A percentile compares a stretch with the other conserved stretches of the same genome.
Conservation (phyloP, 1,284 basidiomycete species). For the Austroboletus novae-zelandiae region DNA sequence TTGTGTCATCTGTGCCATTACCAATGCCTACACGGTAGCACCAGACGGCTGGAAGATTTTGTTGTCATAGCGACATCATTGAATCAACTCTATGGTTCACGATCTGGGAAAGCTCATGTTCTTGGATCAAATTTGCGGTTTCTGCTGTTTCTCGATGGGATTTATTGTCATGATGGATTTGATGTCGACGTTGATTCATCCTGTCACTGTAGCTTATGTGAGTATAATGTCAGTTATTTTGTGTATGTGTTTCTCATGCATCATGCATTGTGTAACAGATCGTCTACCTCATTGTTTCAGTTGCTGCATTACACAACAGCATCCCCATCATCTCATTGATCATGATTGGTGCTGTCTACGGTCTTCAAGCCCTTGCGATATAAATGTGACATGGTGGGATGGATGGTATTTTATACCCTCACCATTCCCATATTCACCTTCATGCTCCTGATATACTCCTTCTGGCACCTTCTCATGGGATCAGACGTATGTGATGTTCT, state of each 20-base stretch:
- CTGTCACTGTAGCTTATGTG: slow-evolving; percentile 93
- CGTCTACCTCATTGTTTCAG: slow-evolving; percentile 81
- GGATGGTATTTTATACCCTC: slow-evolving; percentile 94
- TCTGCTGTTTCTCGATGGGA: slow-evolving; percentile 99
- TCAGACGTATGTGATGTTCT: slow-evolving; percentile 60
- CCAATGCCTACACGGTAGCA: slow-evolving; percentile 84
- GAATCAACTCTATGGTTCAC: slow-evolving; percentile 99
- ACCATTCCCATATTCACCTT: slow-evolving; percentile 93
- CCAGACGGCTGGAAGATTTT: slow-evolving; percentile 93
- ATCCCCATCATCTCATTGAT: no score
- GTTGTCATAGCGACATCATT: slow-evolving; percentile 95
- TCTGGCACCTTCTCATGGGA: slow-evolving; percentile 99
- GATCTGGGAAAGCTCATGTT: slow-evolving; percentile 93
- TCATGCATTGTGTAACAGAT: slow-evolving; percentile 52
- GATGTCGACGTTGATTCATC: slow-evolving; percentile 82
- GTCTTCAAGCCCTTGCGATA: no score
- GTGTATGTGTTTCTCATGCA: slow-evolving; percentile 6
- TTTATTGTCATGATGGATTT: slow-evolving; percentile 98
- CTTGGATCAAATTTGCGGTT: slow-evolving; percentile 91
- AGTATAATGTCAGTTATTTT: slow-evolving; percentile 35
- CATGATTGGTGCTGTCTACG: no score
- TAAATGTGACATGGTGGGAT: no score
- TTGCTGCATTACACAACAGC: no score
- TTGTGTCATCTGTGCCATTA: no score
- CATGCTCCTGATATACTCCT: slow-evolving; percentile 92